phyloP scores from a whole-genome alignment of 2,329 filamentous ascomycete species.

The Apiospora kogelbergensis region DNA sequence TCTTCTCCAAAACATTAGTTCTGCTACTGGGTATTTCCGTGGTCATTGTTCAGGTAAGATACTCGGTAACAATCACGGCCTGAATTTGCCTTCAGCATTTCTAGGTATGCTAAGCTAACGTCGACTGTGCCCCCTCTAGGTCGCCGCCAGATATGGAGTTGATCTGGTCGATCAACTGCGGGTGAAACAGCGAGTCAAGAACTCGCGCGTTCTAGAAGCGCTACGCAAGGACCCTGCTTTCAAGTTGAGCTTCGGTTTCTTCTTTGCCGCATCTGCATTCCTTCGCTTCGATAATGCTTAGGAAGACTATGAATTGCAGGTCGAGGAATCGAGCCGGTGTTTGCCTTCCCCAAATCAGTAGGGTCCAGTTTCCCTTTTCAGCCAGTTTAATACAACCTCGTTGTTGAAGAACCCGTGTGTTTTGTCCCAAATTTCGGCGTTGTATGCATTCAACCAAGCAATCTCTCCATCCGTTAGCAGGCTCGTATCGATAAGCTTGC shows the following conservation, averaged over 20 bases:
- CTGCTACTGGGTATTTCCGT: constrained; percentile 65
- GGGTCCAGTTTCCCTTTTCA: constrained; percentile 80
- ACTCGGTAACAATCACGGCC: constrained; percentile 8
- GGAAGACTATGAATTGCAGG: constrained; percentile 22
- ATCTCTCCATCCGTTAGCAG: constrained; percentile 75
- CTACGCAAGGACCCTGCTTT: constrained; percentile 62
- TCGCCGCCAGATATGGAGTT: constrained; percentile 34
- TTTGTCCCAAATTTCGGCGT: constrained; percentile 78
- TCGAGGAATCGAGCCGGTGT: background rate
- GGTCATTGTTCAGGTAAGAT: constrained; percentile 59
- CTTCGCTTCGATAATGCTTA: constrained; percentile 38
- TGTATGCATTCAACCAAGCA: constrained; percentile 84
- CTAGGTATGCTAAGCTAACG: background rate
- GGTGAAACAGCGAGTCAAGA: constrained; percentile 31
- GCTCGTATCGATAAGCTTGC: constrained; percentile 75
- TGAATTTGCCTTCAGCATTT: constrained; percentile 8
- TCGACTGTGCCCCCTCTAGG: constrained; percentile 20
- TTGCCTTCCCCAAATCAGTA: constrained; percentile 38
- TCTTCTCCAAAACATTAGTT: constrained; percentile 71
- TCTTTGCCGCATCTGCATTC: constrained; percentile 71
- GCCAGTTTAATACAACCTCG: constrained; percentile 73
- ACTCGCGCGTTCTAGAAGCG: constrained; percentile 44
- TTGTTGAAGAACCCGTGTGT: constrained; percentile 74
- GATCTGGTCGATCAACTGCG: constrained; percentile 31
- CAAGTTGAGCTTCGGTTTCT: constrained; percentile 68